These are phyloP conservation scores for Picea sitchensis DNA, from an alignment of 75 land plant species.

Conservation along the genomic window DNA sequence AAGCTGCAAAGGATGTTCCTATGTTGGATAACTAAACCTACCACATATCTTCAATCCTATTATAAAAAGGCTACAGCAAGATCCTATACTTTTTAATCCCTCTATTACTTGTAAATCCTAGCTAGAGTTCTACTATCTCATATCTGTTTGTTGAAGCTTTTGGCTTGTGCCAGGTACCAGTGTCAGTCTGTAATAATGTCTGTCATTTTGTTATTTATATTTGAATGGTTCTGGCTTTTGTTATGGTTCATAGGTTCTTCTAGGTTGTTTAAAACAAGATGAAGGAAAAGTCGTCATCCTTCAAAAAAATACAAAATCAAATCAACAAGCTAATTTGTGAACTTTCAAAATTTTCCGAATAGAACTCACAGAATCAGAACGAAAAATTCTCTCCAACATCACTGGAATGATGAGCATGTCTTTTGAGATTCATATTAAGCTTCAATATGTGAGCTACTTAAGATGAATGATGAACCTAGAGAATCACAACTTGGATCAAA, in stretches of 20 bases:
- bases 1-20: too few species aligned
- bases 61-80: background rate
- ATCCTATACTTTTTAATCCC: background rate
- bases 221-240: background rate
- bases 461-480: background rate
- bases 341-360: background rate
- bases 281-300: background rate
- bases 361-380: background rate
- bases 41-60: background rate
- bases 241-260: background rate
- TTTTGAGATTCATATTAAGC: background rate
- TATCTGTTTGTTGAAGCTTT: background rate
- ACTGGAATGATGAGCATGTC: background rate
- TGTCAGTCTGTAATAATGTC: background rate
- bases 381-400: background rate
- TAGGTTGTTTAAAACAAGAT: background rate
- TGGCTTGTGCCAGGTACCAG: background rate
- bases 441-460: background rate
- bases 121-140: background rate
- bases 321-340: too few species aligned
- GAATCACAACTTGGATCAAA: background rate
- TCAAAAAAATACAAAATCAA: background rate
- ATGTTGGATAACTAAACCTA: background rate
- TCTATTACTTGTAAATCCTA: background rate
- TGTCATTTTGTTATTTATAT: background rate